Evolutionary conservation across 371 early-diverging fungal genomes (phyloP).

Genomic region (Lichtheimia corymbifera): DNA sequence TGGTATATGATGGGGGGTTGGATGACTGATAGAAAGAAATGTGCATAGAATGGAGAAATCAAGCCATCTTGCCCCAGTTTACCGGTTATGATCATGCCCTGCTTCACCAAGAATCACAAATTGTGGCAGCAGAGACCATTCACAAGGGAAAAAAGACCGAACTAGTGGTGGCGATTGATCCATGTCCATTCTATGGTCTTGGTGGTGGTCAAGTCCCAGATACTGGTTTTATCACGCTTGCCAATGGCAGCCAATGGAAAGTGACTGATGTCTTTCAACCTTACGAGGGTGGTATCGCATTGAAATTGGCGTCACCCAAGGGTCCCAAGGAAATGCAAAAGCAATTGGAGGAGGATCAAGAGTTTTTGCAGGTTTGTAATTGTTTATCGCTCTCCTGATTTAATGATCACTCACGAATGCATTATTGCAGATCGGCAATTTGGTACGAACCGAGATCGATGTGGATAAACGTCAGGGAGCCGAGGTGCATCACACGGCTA

Average conservation of each 20-base stretch:
- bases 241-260: conserved; percentile 51
- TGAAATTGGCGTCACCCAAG: conserved; percentile 23
- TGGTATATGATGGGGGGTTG: no score
- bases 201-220: conserved; percentile 81
- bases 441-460: conserved; percentile 56
- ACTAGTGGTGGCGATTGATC: conserved; percentile 62
- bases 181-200: conserved; percentile 74
- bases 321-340: conserved; percentile 11
- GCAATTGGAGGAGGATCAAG: conserved; percentile 33
- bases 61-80: conserved; percentile 51
- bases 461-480: conserved; percentile 54
- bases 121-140: conserved; percentile 48
- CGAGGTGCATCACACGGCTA: conserved; percentile 79
- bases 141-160: conserved; percentile 37
- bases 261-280: conserved; percentile 59
- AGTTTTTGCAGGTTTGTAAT: conserved; percentile 39
- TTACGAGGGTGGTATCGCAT: conserved; percentile 52
- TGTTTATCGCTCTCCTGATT: no score
- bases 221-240: conserved; percentile 47
- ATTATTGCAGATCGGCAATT: conserved; percentile 25
- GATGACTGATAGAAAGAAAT: background rate
- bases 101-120: conserved; percentile 51
- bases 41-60: conserved; percentile 40
- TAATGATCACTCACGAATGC: no score
- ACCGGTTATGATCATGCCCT: conserved; percentile 54